These are phyloP conservation scores for Globisporangium lucens DNA, from an alignment of 352 stramenopile species.

Conservation along the genomic window DNA sequence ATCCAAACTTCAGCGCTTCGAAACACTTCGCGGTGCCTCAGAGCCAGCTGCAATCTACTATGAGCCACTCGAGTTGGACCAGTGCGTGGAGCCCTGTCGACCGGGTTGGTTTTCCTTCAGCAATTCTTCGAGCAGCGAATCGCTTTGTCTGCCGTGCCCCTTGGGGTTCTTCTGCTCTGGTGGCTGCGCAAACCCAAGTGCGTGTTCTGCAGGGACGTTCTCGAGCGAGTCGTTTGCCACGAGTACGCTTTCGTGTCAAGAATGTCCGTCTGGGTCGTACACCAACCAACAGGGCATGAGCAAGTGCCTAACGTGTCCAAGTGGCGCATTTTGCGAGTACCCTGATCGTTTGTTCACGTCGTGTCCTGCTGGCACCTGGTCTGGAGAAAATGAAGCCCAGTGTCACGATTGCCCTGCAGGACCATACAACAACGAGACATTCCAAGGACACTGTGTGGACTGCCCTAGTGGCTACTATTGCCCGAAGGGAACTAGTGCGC, in stretches of 20 bases:
- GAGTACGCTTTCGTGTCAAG: conserved; percentile 23
- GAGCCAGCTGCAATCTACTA: conserved; percentile 47
- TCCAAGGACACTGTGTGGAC: conserved; percentile 27
- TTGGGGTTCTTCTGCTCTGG: conserved; percentile 48
- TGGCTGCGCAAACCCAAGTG: conserved; percentile 30
- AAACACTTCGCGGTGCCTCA: conserved; percentile 34
- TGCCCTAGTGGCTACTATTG: conserved; percentile 59
- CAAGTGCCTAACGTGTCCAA: conserved; percentile 38
- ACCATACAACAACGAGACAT: conserved; percentile 29
- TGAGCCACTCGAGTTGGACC: conserved; percentile 39
- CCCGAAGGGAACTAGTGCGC: conserved; percentile 23
- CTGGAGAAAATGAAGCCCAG: conserved; percentile 23
- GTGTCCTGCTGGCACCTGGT: conserved; percentile 61
- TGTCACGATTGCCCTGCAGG: conserved; percentile 52
- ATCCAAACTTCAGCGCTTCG: conserved; percentile 38
- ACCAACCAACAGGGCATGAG: conserved; percentile 27
- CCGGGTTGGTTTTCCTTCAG: conserved; percentile 46
- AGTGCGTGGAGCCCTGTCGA: conserved; percentile 47
- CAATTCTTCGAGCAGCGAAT: conserved; percentile 29
- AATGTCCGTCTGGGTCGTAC: conserved; percentile 46
- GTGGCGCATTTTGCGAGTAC: conserved; percentile 31
- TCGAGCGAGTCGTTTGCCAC: conserved; percentile 33
- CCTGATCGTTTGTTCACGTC: conserved; percentile 13
- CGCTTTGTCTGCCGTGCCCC: conserved; percentile 43
- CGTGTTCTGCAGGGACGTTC: conserved; percentile 41